Evolutionary conservation across 768 basidiomycete species (phyloP).

Genomic region (Lactarius tabidus): DNA sequence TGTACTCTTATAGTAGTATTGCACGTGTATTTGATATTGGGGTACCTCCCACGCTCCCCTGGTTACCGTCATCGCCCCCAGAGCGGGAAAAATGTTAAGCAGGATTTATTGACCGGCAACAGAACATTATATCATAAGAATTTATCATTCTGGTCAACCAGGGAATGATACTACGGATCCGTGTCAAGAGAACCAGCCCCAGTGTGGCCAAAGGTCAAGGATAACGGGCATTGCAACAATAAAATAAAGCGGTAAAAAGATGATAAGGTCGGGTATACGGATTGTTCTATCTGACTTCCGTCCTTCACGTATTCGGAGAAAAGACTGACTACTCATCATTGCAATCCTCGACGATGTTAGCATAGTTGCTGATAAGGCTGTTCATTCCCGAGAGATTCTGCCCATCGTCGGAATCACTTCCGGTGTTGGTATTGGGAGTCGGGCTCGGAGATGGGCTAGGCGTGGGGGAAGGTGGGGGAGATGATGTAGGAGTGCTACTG

Average conservation of each 20-base stretch:
- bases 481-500: not conserved
- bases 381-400: not conserved
- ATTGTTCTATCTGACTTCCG: not conserved
- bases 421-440: not conserved
- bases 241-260: slow-evolving; percentile 11
- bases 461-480: not conserved
- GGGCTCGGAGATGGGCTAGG: not conserved
- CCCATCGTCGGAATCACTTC: not conserved
- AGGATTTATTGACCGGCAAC: no score
- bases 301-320: not conserved
- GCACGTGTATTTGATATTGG: not conserved
- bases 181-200: slow-evolving; percentile 6
- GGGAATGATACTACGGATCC: not conserved
- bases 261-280: slow-evolving; percentile 15
- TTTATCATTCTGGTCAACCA: slow-evolving; percentile 8
- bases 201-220: not conserved
- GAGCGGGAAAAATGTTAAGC: no score
- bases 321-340: not conserved
- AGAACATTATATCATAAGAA: not conserved
- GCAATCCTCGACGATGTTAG: not conserved
- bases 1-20: not conserved
- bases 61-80: not conserved
- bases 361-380: slow-evolving; percentile 6
- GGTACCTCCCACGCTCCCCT: not conserved
- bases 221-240: slow-evolving; percentile 7